Evolutionary conservation across 2,329 filamentous ascomycete genomes (phyloP).

Genomic region (Diaporthe longicolla): DNA sequence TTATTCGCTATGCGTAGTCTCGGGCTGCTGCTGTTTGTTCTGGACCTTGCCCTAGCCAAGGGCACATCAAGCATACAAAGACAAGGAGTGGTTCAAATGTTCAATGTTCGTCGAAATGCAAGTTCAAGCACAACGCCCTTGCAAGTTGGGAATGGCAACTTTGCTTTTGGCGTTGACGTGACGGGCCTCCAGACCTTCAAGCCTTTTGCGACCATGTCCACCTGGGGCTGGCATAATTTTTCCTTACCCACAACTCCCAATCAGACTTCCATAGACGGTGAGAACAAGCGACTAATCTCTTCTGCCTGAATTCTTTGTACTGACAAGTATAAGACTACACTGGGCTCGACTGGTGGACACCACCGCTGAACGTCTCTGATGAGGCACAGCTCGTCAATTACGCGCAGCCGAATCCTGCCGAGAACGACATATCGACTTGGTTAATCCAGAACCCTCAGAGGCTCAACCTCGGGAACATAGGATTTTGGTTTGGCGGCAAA

Average conservation of each 20-base stretch:
- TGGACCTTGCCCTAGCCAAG: conserved; percentile 41
- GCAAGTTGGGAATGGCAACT: conserved; percentile 65
- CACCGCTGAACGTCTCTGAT: conserved; percentile 23
- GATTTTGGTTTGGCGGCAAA: conserved; percentile 58
- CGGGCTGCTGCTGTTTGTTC: conserved; percentile 33
- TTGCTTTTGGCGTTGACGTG: conserved; percentile 62
- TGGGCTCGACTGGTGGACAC: conserved; percentile 59
- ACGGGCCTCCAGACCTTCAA: conserved; percentile 63
- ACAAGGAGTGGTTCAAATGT: conserved; percentile 54
- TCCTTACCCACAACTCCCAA: conserved; percentile 57
- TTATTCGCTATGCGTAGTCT: conserved; percentile 11
- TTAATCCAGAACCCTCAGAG: conserved; percentile 65
- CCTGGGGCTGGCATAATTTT: conserved; percentile 66
- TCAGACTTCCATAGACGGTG: conserved; percentile 54
- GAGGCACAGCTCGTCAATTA: conserved; percentile 59
- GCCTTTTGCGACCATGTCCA: conserved; percentile 62
- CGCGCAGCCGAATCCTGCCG: conserved; percentile 57
- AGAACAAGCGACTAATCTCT: conserved; percentile 24
- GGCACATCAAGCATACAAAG: conserved; percentile 49
- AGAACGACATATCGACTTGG: conserved; percentile 59
- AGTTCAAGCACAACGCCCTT: conserved; percentile 66
- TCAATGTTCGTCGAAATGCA: conserved; percentile 63
- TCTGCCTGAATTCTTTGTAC: neutral
- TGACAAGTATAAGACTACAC: conserved; percentile 53
- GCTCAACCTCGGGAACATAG: conserved; percentile 63